Base-by-base conservation (phyloP, 345 rosid genomes). In the Microcos paniculata region DNA sequence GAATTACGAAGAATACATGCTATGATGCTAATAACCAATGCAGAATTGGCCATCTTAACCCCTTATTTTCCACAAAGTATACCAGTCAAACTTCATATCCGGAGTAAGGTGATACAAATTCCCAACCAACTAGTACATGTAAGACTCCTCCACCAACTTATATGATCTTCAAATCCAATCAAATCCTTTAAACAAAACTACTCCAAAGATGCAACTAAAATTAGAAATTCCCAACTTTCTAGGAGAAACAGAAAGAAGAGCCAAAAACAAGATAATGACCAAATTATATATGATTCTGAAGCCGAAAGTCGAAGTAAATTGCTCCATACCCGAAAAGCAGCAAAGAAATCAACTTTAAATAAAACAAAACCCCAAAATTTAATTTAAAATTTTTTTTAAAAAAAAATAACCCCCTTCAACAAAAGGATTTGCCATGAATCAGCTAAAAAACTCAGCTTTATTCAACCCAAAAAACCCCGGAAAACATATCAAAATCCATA, bases 101-200 rank as follows among this genome's bases (percentile, higher is more conserved):
- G 38, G 30, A 72, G 18, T 52, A 70, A 78, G 67, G 8, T 30
- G 42, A 81, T n/a, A n/a, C n/a, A n/a, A n/a, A n/a, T n/a, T 74
- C 68, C 56, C 48, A 40, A 40, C 43, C 57, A 33, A 65, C 23
- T 48, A 51, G 4, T 28, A n/a, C 61, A 62, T 21, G 23, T 13
- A n/a, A 18, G 18, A 57, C 38, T 59, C 45, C 43, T 18, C 30
- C 62, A 15, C 57, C 21, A 52, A 65, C 14, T 52, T 24, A 16
- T 2, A 55, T 46, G 58, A 84, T 77, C 77, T 48, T 64, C 23
- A 52, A 66, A 61, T 16, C 61, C 55, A 38, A 64, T 62, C 56
- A 45, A 75, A 38, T 13, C 26, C 73, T 51, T 55, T 45, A 21
- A 26, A 16, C 4, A 59, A 55, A 61, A 19, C 69, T 5, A 21